Conservation (phyloP, 1,284 basidiomycete species). For the Naganishia sp. region DNA sequence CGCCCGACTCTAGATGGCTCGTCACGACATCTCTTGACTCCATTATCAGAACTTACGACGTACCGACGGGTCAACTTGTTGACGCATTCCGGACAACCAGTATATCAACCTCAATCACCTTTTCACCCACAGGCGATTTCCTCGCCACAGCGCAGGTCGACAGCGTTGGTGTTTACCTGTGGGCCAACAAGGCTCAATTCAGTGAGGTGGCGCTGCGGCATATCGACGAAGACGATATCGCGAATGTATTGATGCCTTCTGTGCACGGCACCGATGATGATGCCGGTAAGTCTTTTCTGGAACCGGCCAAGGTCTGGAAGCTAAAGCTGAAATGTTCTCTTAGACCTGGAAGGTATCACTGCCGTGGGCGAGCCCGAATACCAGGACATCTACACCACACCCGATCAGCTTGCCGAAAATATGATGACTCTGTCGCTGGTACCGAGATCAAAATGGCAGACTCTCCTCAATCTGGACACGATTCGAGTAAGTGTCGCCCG, state of each 20-base stretch:
- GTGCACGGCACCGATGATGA: conserved; percentile 77
- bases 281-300: conserved; percentile 36
- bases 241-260: conserved; percentile 72
- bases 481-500: conserved; percentile 67
- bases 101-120: conserved; percentile 84
- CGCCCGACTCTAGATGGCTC: conserved; percentile 91
- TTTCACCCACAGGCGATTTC: conserved; percentile 95
- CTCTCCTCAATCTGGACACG: conserved; percentile 89
- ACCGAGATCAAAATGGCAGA: conserved; percentile 93
- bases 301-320: background rate
- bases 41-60: conserved; percentile 90
- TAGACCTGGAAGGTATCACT: conserved; percentile 67
- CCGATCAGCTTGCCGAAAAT: conserved; percentile 79
- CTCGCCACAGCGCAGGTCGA: conserved; percentile 93
- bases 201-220: conserved; percentile 78
- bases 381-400: conserved; percentile 73
- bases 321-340: conserved; percentile 15
- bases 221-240: conserved; percentile 72
- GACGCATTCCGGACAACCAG: conserved; percentile 90
- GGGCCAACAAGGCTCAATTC: conserved; percentile 97
- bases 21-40: conserved; percentile 86
- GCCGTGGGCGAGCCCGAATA: conserved; percentile 62
- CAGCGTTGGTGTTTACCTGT: conserved; percentile 89
- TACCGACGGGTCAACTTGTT: conserved; percentile 87
- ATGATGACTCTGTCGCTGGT: conserved; percentile 88